Percentiles rank a stretch among this genome's conserved stretches.
These are phyloP conservation scores for Acanthamoeba royreba DNA, from an alignment of 208 protist genomes.

Conservation along the genomic window DNA sequence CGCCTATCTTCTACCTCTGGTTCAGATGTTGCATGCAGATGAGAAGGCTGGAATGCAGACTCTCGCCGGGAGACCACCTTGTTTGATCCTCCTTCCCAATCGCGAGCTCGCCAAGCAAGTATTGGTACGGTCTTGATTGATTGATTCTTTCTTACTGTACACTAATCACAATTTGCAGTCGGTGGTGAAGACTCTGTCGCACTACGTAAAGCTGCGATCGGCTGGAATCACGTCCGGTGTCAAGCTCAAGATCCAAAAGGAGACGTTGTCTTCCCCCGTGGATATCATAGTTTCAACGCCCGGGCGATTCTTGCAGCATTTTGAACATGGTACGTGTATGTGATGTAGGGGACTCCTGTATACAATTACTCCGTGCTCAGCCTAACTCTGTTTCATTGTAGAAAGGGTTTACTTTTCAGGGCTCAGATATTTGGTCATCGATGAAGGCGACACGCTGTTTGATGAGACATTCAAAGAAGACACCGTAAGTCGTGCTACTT, in stretches of 20 bases:
- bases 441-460: constrained; percentile 32
- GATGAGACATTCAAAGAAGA: constrained; percentile 4
- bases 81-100: background rate
- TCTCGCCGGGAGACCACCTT: background rate
- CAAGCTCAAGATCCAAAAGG: constrained; percentile 1
- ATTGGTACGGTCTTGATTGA: background rate
- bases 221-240: background rate
- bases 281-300: constrained; percentile 29
- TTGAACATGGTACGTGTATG: background rate
- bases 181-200: background rate
- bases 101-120: constrained; percentile 18
- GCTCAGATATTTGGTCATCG: background rate
- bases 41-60: background rate
- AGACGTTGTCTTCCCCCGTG: background rate
- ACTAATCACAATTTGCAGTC: background rate
- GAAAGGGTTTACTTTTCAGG: background rate
- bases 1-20: background rate
- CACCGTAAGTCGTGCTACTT: background rate
- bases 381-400: too few relatives aligned
- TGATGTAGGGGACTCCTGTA: too few relatives aligned
- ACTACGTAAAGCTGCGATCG: background rate
- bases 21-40: background rate
- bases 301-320: background rate
- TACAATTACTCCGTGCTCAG: too few relatives aligned
- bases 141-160: background rate